Conservation (phyloP, 768 basidiomycete species). For the Lactifluus volemus region DNA sequence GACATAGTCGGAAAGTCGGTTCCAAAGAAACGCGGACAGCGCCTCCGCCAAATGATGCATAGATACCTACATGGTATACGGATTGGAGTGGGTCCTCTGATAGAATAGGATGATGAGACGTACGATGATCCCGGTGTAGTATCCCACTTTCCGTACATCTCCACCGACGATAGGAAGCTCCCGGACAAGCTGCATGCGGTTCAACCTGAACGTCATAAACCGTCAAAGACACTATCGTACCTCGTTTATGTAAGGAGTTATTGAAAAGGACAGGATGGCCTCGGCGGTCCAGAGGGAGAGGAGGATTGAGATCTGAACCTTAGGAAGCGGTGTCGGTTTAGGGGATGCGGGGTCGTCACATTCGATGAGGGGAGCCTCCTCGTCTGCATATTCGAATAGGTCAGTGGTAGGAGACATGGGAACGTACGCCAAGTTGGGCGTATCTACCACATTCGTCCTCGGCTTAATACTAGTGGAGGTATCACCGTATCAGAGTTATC, state of each 20-base stretch:
- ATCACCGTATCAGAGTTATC: conserved; percentile 41
- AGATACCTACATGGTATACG: conserved; percentile 29
- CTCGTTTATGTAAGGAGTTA: conserved; percentile 45
- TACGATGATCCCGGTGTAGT: conserved; percentile 43
- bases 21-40: conserved; percentile 39
- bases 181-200: conserved; percentile 31
- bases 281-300: conserved; percentile 38
- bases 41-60: conserved; percentile 39
- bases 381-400: background rate
- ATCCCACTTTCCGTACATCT: conserved; percentile 38
- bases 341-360: background rate
- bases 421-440: conserved; percentile 21
- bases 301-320: conserved; percentile 35
- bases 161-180: conserved; percentile 37
- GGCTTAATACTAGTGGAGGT: no score
- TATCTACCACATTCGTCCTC: conserved; percentile 26
- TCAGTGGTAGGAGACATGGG: background rate
- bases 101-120: conserved; percentile 27
- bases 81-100: conserved; percentile 31
- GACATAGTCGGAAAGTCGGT: conserved; percentile 32
- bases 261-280: conserved; percentile 38
- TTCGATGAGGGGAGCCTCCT: background rate
- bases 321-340: conserved; percentile 35
- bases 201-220: background rate
- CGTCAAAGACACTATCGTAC: conserved; percentile 17